A percentile compares a stretch with the other conserved stretches of the same genome.
These are phyloP conservation scores for Talaromyces proteolyticus DNA, from an alignment of 495 filamentous ascomycete genomes.

Conservation along the genomic window DNA sequence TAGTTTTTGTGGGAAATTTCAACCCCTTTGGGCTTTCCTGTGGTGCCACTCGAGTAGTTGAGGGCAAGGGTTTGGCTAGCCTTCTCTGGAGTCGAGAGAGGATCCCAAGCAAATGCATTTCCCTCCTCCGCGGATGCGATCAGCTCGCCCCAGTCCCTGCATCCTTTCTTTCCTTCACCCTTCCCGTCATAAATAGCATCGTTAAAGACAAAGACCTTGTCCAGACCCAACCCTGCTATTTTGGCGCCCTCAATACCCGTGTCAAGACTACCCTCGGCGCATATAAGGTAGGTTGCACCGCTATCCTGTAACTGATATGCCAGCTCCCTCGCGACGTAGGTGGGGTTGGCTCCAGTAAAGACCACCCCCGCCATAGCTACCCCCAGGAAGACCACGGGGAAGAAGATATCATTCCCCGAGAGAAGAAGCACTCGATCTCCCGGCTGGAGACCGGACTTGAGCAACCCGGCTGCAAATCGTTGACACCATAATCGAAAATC, in stretches of 20 bases:
- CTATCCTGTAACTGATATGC: no score
- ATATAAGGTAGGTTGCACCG: no score
- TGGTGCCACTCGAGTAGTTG: slow-evolving; percentile 75
- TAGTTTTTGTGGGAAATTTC: slow-evolving; percentile 71
- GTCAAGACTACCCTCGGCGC: slow-evolving; percentile 46
- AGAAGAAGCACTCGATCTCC: no score
- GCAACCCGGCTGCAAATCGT: no score
- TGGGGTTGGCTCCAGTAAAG: slow-evolving; percentile 75
- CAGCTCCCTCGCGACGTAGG: slow-evolving; percentile 62
- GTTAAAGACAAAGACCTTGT: no score
- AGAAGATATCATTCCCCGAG: slow-evolving; percentile 67
- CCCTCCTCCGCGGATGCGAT: no score
- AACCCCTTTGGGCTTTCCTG: slow-evolving; percentile 79
- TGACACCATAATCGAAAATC: no score
- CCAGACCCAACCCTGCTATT: no score
- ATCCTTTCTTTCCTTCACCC: no score
- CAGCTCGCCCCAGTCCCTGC: no score
- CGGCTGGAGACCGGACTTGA: no score
- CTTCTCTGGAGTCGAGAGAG: slow-evolving; percentile 27
- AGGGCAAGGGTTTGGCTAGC: slow-evolving; percentile 45
- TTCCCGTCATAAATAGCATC: no score
- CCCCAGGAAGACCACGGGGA: slow-evolving; percentile 62
- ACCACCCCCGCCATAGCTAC: slow-evolving; percentile 70
- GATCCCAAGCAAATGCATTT: slow-evolving; percentile 37
- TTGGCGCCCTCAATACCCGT: background rate